Evolutionary conservation across 352 stramenopile species (phyloP).

Genomic region (Phytophthora ohioensis): DNA sequence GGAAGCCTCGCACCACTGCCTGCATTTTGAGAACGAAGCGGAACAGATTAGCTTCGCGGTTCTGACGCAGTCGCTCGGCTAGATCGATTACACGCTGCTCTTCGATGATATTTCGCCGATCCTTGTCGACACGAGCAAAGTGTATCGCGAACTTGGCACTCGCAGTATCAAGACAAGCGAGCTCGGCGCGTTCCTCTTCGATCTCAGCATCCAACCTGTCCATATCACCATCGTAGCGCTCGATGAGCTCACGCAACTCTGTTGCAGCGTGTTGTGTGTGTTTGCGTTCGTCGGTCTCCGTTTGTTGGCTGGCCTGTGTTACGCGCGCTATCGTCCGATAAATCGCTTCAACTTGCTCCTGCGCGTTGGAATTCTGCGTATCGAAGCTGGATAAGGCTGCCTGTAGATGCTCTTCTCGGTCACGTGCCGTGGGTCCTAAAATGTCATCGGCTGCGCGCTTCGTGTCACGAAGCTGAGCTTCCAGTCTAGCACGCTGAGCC

Average conservation of each 20-base stretch:
- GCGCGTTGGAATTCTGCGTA: conserved; percentile 40
- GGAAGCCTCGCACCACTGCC: conserved; percentile 66
- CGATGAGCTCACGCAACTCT: conserved; percentile 59
- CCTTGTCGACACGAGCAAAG: conserved; percentile 65
- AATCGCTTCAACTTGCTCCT: conserved; percentile 49
- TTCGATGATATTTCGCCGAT: conserved; percentile 59
- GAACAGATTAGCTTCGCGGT: conserved; percentile 61
- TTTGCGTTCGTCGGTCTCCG: conserved; percentile 65
- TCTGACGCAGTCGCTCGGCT: conserved; percentile 36
- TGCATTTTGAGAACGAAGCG: conserved; percentile 63
- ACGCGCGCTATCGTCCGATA: conserved; percentile 40
- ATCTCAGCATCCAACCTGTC: conserved; percentile 53
- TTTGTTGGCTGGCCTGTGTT: conserved; percentile 50
- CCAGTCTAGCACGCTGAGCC: conserved; percentile 46
- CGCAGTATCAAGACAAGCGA: conserved; percentile 44
- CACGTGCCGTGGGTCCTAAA: conserved; percentile 40
- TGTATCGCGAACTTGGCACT: conserved; percentile 44
- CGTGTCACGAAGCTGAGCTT: conserved; percentile 57
- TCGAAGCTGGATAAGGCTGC: conserved; percentile 49
- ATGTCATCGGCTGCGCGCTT: conserved; percentile 49
- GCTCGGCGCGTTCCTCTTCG: conserved; percentile 37
- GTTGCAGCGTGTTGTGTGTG: conserved; percentile 44
- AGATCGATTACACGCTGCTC: conserved; percentile 52
- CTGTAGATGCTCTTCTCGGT: conserved; percentile 60
- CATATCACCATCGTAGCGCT: conserved; percentile 64